Percentiles rank a stretch among this genome's conserved stretches.
Evolutionary conservation across 108 stramenopile genomes (phyloP).

Genomic region (Epithemia pelagica): DNA sequence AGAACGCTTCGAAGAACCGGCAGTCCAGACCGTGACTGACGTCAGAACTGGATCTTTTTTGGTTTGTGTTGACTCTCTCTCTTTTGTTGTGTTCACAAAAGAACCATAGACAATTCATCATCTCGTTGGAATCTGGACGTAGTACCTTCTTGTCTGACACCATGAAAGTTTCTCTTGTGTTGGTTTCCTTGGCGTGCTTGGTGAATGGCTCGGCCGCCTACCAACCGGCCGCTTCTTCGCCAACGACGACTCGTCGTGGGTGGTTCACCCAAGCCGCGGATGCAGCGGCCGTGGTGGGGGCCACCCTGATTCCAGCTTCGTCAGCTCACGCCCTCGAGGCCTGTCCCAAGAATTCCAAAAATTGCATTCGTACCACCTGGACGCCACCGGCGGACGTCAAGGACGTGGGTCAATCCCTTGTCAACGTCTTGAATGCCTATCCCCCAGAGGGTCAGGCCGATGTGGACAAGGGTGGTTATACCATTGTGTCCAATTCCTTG

Average conservation of each 20-base stretch:
- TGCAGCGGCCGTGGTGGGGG: slow-evolving; percentile 11
- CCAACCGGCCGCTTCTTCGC: not conserved
- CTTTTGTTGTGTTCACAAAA: too few species aligned
- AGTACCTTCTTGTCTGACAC: too few species aligned
- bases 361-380: slow-evolving; percentile 76
- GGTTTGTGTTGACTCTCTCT: too few species aligned
- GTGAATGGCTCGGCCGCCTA: too few species aligned
- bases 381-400: slow-evolving; percentile 50
- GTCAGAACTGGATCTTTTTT: too few species aligned
- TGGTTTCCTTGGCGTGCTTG: too few species aligned
- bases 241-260: not conserved
- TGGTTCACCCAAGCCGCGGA: slow-evolving; percentile 19
- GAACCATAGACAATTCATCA: too few species aligned
- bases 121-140: too few species aligned
- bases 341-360: slow-evolving; percentile 54
- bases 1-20: too few species aligned
- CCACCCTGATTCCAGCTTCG: slow-evolving; percentile 6
- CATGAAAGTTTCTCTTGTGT: too few species aligned
- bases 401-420: slow-evolving; percentile 3
- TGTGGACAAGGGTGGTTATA: slow-evolving; percentile 69
- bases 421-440: not conserved
- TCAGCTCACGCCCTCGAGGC: slow-evolving; percentile 55
- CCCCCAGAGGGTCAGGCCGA: slow-evolving; percentile 39
- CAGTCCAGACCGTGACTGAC: too few species aligned
- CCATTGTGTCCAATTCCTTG: slow-evolving; percentile 50